Conservation (phyloP, 2,329 filamentous ascomycete species). For the Fusarium marasasianum region DNA sequence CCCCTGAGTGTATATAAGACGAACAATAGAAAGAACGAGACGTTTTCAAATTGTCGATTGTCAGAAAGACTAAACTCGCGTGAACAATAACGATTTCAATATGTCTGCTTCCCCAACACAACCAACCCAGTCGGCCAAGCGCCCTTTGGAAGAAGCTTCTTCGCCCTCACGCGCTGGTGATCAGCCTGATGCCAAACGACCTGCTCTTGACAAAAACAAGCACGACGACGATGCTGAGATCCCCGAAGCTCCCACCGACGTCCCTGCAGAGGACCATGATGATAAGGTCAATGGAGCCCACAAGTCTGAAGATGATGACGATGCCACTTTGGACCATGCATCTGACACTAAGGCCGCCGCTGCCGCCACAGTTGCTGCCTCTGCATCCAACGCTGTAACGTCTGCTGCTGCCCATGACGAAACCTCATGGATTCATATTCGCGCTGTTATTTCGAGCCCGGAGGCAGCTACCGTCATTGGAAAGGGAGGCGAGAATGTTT, state of each 20-base stretch:
- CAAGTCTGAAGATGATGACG: conserved; percentile 51
- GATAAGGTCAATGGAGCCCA: conserved; percentile 59
- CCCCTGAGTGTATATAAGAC: conserved; percentile 84
- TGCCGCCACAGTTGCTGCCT: conserved; percentile 49
- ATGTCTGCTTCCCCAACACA: conserved; percentile 79
- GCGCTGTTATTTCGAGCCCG: conserved; percentile 95
- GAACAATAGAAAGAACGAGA: conserved; percentile 46
- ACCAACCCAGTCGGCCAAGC: conserved; percentile 81
- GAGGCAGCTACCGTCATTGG: conserved; percentile 98
- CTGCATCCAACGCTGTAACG: conserved; percentile 50
- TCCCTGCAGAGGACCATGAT: conserved; percentile 56
- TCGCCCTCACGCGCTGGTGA: conserved; percentile 91
- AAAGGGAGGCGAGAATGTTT: conserved; percentile 98
- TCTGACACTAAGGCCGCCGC: conserved; percentile 54
- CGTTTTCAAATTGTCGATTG: conserved; percentile 45
- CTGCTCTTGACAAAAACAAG: conserved; percentile 91
- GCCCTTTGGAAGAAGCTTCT: conserved; percentile 95
- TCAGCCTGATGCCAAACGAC: conserved; percentile 96
- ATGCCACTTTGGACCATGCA: conserved; percentile 43
- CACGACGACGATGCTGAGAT: conserved; percentile 67
- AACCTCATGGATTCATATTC: conserved; percentile 95
- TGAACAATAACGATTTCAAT: conserved; percentile 41
- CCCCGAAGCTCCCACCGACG: conserved; percentile 44
- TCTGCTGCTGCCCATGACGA: conserved; percentile 79
- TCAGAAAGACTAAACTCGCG: conserved; percentile 37